phyloP scores from a whole-genome alignment of 495 filamentous ascomycete genomes.

The Podospora didyma region DNA sequence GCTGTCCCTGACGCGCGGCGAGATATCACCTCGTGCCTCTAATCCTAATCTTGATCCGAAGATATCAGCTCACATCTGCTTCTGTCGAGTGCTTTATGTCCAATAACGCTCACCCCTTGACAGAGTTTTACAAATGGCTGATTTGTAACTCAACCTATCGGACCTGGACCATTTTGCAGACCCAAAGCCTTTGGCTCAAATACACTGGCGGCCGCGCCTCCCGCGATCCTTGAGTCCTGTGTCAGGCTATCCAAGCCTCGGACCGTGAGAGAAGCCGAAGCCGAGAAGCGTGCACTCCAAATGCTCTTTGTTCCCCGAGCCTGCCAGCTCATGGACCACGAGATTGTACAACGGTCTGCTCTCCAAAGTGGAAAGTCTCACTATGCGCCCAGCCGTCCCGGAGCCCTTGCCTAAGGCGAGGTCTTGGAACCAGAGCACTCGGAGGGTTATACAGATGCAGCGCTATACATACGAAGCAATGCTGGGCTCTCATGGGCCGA shows the following conservation, averaged over 20 bases:
- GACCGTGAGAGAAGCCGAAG: background rate
- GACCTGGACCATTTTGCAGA: background rate
- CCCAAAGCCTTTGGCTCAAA: background rate
- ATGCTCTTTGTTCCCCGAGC: background rate
- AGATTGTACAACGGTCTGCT: constrained; percentile 4
- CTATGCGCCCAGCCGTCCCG: background rate
- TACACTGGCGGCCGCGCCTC: background rate
- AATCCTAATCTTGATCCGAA: too few relatives aligned
- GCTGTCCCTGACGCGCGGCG: too few relatives aligned
- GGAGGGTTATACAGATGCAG: background rate
- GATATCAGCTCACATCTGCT: too few relatives aligned
- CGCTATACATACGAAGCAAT: background rate
- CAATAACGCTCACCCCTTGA: too few relatives aligned
- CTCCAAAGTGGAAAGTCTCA: constrained; percentile 4
- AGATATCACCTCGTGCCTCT: too few relatives aligned
- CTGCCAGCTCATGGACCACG: constrained; percentile 2
- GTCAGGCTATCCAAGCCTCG: background rate
- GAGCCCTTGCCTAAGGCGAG: background rate
- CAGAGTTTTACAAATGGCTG: too few relatives aligned
- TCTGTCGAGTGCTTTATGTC: too few relatives aligned
- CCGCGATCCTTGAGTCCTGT: background rate
- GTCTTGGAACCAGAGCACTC: background rate
- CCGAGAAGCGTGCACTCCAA: background rate
- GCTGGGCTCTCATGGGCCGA: background rate
- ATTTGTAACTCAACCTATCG: background rate